Evolutionary conservation across 2,329 filamentous ascomycete genomes (phyloP).

Genomic region (Xylaria arbuscula): DNA sequence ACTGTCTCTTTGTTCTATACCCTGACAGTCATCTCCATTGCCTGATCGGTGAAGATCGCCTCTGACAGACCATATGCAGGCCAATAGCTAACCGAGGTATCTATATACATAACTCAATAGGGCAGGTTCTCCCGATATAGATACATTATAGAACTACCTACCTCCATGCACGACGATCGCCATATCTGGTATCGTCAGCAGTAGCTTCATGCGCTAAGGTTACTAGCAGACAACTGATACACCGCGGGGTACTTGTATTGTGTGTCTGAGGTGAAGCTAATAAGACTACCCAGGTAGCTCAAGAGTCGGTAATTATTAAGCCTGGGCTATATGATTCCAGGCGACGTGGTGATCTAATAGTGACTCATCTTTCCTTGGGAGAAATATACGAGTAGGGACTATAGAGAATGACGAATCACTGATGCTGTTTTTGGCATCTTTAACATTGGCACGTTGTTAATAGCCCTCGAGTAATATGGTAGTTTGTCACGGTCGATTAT

Average conservation of each 20-base stretch:
- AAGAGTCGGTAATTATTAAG: no score
- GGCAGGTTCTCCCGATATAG: background rate
- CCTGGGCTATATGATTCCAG: background rate
- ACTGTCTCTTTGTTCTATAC: no score
- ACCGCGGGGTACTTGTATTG: background rate
- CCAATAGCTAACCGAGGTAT: background rate
- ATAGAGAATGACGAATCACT: background rate
- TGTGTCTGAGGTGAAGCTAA: background rate
- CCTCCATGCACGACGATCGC: background rate
- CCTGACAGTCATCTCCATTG: no score
- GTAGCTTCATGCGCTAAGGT: background rate
- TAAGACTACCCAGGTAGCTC: background rate
- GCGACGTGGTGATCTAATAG: background rate
- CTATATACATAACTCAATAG: background rate
- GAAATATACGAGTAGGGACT: background rate
- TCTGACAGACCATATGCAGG: background rate
- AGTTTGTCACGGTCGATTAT: no score
- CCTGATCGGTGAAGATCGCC: background rate
- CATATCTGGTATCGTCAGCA: background rate
- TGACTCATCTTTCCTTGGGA: background rate
- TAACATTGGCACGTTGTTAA: background rate
- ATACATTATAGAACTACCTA: background rate
- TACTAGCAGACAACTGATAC: background rate
- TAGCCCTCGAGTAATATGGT: background rate
- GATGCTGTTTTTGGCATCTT: background rate